phyloP scores from a whole-genome alignment of 2,329 filamentous ascomycete genomes.

The Parastagonospora nodorum region DNA sequence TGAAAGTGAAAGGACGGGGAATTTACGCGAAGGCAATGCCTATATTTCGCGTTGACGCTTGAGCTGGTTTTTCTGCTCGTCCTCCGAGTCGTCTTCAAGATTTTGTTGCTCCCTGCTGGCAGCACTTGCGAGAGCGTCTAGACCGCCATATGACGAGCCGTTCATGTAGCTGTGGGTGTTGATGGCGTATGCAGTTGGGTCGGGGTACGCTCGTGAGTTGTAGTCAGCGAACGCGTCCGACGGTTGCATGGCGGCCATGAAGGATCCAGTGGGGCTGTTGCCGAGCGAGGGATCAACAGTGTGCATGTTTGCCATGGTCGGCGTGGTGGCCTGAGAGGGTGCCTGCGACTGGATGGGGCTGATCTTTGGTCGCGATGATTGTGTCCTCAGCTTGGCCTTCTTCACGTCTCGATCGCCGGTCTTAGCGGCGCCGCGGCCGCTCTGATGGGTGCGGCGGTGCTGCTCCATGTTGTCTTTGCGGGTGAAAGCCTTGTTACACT shows the following conservation, averaged over 20 bases:
- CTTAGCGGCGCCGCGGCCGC: conserved; percentile 50
- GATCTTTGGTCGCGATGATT: conserved; percentile 34
- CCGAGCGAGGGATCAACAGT: conserved; percentile 38
- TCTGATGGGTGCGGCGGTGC: conserved; percentile 76
- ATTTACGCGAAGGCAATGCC: background rate
- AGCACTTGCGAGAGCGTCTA: conserved; percentile 46
- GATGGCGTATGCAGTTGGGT: conserved; percentile 33
- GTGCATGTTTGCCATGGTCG: background rate
- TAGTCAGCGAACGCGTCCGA: conserved; percentile 30
- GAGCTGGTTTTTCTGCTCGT: background rate
- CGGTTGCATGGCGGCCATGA: conserved; percentile 34
- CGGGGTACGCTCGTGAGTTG: conserved; percentile 35
- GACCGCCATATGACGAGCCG: conserved; percentile 37
- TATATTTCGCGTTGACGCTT: background rate
- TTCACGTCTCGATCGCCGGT: conserved; percentile 42
- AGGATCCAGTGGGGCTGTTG: conserved; percentile 34
- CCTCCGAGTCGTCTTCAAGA: conserved; percentile 22
- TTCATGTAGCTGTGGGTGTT: conserved; percentile 25
- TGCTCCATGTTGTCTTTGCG: conserved; percentile 89
- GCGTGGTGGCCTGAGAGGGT: conserved; percentile 18
- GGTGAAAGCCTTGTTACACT: conserved; percentile 80
- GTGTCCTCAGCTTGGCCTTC: conserved; percentile 41
- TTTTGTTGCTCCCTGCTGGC: conserved; percentile 46
- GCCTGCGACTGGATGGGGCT: conserved; percentile 36
- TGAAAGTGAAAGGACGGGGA: conserved; percentile 3